Evolutionary conservation across 805 yeast species (phyloP).

Genomic region (Pichia sporocuriosa): DNA sequence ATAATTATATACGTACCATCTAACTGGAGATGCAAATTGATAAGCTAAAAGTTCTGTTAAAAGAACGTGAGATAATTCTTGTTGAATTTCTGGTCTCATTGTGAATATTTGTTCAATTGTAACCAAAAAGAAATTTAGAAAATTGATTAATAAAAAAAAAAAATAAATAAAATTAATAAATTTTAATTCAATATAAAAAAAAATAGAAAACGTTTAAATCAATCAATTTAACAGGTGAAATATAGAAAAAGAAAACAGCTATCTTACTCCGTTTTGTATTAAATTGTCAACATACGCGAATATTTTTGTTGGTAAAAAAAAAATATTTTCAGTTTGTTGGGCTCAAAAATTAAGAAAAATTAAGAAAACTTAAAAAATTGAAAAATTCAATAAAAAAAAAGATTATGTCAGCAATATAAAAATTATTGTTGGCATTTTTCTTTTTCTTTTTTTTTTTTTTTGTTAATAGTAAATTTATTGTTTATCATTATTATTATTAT

Average conservation of each 20-base stretch:
- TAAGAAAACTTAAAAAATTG: no score
- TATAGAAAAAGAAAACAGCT: no score
- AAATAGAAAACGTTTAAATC: no score
- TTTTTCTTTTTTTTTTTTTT: no score
- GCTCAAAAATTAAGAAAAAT: neutral
- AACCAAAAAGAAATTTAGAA: no score
- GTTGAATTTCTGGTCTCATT: conserved; percentile 94
- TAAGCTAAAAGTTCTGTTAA: conserved; percentile 95
- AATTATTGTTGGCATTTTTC: no score
- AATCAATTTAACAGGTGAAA: neutral
- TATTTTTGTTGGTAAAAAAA: neutral
- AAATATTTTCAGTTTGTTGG: neutral
- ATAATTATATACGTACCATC: conserved; percentile 53
- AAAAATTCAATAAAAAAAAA: no score
- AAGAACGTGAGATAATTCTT: conserved; percentile 91
- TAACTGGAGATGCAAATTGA: conserved; percentile 98
- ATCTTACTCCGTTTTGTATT: no score
- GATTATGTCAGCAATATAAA: no score
- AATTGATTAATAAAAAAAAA: neutral
- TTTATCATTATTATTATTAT: no score
- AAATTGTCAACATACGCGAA: neutral
- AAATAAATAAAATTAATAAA: neutral
- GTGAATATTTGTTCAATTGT: neutral
- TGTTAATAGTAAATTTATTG: no score
- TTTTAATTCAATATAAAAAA: no score